Conservation (phyloP, 495 filamentous ascomycete species). For the Tirmania nivea region DNA sequence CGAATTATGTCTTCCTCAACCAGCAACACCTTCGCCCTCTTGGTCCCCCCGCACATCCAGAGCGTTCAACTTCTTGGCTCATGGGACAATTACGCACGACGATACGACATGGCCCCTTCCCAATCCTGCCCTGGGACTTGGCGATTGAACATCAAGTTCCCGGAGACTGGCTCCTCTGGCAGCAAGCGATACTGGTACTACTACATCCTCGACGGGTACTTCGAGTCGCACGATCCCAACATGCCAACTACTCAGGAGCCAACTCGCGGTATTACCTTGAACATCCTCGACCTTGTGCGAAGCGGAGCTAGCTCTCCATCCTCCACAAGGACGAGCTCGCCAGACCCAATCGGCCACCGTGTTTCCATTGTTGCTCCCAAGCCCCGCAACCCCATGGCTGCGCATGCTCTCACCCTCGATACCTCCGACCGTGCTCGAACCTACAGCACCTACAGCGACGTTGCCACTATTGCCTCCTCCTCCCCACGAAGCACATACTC, state of each 20-base stretch:
- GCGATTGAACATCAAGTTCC: slow-evolving; percentile 81
- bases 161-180: slow-evolving; percentile 42
- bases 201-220: slow-evolving; percentile 99
- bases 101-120: slow-evolving; percentile 56
- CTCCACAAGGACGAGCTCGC: slow-evolving; percentile 21
- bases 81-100: slow-evolving; percentile 91
- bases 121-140: slow-evolving; percentile 80
- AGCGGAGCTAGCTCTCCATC: slow-evolving; percentile 22
- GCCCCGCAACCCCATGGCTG: slow-evolving; percentile 71
- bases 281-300: slow-evolving; percentile 34
- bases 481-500: slow-evolving; percentile 30
- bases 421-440: slow-evolving; percentile 42
- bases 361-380: slow-evolving; percentile 34
- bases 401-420: slow-evolving; percentile 62
- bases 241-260: slow-evolving; percentile 78
- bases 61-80: slow-evolving; percentile 93
- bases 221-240: slow-evolving; percentile 91
- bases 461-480: slow-evolving; percentile 34
- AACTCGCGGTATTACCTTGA: slow-evolving; percentile 87
- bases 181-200: slow-evolving; percentile 98
- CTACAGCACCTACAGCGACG: slow-evolving; percentile 42
- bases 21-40: background rate
- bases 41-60: slow-evolving; percentile 68
- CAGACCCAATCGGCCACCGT: slow-evolving; percentile 23
- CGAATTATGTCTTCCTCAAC: background rate